A percentile compares a stretch with the other conserved stretches of the same genome.
Evolutionary conservation across 2,329 filamentous ascomycete genomes (phyloP).

Genomic region (Colletotrichum sp.): DNA sequence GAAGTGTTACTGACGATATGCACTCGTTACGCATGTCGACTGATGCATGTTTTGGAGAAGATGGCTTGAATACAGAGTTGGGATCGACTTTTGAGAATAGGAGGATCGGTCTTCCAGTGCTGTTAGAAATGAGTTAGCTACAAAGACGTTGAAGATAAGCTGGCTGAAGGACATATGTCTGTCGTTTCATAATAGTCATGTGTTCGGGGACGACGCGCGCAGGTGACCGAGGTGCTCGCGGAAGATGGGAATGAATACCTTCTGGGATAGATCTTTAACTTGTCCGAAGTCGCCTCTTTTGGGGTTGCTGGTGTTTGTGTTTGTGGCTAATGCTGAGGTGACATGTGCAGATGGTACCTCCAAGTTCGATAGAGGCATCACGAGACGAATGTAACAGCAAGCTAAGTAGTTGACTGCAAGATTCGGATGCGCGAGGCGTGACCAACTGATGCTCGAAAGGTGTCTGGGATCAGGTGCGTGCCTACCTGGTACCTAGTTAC

Average conservation of each 20-base stretch:
- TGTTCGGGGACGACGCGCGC: background rate
- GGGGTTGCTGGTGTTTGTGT: background rate
- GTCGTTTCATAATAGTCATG: constrained; percentile 7
- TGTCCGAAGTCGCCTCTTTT: background rate
- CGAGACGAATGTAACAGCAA: background rate
- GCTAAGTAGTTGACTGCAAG: background rate
- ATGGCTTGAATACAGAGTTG: background rate
- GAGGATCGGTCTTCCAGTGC: background rate
- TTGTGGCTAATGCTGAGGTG: background rate
- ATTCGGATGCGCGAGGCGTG: background rate
- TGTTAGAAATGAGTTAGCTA: background rate
- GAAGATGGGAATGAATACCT: background rate
- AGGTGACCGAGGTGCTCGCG: background rate
- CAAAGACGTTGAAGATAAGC: too few relatives aligned
- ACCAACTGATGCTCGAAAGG: background rate
- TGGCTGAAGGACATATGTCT: background rate
- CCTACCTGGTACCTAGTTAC: background rate
- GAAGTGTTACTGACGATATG: background rate
- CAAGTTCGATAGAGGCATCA: background rate
- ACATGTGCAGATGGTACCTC: background rate
- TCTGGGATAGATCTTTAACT: background rate
- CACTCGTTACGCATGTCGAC: background rate
- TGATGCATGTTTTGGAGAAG: background rate
- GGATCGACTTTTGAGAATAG: background rate
- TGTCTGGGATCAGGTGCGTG: background rate